Conservation (phyloP, 2,329 filamentous ascomycete genomes). For the Aspergillus udagawae region DNA sequence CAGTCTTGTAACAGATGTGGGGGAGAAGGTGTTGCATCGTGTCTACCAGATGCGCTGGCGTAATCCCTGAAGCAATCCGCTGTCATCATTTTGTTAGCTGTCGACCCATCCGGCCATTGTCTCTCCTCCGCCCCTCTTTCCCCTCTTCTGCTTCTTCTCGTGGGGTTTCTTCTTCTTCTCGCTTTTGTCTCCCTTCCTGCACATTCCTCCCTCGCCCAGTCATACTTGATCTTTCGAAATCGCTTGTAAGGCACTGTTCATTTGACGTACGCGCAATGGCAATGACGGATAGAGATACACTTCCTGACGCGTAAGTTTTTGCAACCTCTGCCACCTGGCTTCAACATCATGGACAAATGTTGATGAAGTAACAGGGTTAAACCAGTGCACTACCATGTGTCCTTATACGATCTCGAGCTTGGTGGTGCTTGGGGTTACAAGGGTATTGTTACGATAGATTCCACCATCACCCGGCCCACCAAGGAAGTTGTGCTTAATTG, state of each 20-base stretch:
- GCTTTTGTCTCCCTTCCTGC: slow-evolving; percentile 9
- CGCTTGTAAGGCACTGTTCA: slow-evolving; percentile 35
- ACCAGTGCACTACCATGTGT: slow-evolving; percentile 80
- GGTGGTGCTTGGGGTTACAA: slow-evolving; percentile 74
- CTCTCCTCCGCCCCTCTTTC: slow-evolving; percentile 15
- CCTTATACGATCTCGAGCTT: slow-evolving; percentile 72
- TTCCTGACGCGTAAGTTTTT: slow-evolving; percentile 41
- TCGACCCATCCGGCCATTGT: slow-evolving; percentile 24
- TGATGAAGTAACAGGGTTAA: slow-evolving; percentile 56
- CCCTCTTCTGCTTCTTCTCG: slow-evolving; percentile 16
- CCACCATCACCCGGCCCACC: slow-evolving; percentile 66
- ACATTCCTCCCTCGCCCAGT: slow-evolving; percentile 10
- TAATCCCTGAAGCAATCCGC: slow-evolving; percentile 22
- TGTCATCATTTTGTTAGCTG: slow-evolving; percentile 17
- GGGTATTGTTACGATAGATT: slow-evolving; percentile 76
- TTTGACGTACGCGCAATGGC: slow-evolving; percentile 42
- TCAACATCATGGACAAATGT: slow-evolving; percentile 3
- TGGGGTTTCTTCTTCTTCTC: slow-evolving; percentile 14
- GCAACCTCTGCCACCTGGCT: neutral
- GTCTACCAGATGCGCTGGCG: slow-evolving; percentile 25
- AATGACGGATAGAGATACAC: slow-evolving; percentile 41
- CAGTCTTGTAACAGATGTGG: slow-evolving; percentile 27
- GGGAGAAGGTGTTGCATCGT: slow-evolving; percentile 29
- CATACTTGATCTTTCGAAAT: slow-evolving; percentile 15
- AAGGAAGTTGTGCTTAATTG: slow-evolving; percentile 80